These are phyloP conservation scores for Dryas drummondii DNA, from an alignment of 306 rosid species.

Conservation along the genomic window DNA sequence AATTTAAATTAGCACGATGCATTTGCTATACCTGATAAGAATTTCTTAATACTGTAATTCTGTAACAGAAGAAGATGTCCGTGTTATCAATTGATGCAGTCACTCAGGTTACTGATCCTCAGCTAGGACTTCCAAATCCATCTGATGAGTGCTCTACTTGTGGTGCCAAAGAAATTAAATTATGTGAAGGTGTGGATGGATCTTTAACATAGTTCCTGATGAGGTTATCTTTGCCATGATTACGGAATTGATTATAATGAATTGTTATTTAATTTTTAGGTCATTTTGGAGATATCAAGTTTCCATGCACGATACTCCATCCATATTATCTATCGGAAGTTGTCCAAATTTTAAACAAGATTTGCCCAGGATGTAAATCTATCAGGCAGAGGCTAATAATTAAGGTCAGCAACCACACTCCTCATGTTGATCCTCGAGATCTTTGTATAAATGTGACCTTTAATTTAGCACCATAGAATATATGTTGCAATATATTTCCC, in stretches of 20 bases:
- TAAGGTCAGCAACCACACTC: constrained; percentile 69
- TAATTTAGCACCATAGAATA: not conserved
- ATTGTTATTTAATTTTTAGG: constrained; percentile 52
- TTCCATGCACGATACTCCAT: constrained; percentile 64
- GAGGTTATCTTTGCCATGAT: constrained; percentile 18
- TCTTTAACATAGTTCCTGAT: constrained; percentile 18
- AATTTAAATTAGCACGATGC: not conserved
- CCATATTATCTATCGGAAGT: constrained; percentile 81
- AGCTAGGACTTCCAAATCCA: constrained; percentile 83
- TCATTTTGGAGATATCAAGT: constrained; percentile 78
- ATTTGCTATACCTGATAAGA: not conserved
- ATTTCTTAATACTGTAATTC: constrained; percentile 21
- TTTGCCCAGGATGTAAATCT: constrained; percentile 85
- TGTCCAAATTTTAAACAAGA: constrained; percentile 68
- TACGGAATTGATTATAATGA: constrained; percentile 31
- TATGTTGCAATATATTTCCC: not conserved
- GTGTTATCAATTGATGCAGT: constrained; percentile 48
- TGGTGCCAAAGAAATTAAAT: constrained; percentile 50
- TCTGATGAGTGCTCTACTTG: constrained; percentile 71
- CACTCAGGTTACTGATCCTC: constrained; percentile 71
- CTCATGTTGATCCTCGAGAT: constrained; percentile 24
- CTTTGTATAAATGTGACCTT: not conserved
- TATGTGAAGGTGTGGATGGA: constrained; percentile 69
- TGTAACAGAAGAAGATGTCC: constrained; percentile 62
- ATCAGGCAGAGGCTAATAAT: constrained; percentile 43